A percentile compares a stretch with the other conserved stretches of the same genome.
phyloP scores from a whole-genome alignment of 257 asterid genomes.

The Solanum chmielewskii region DNA sequence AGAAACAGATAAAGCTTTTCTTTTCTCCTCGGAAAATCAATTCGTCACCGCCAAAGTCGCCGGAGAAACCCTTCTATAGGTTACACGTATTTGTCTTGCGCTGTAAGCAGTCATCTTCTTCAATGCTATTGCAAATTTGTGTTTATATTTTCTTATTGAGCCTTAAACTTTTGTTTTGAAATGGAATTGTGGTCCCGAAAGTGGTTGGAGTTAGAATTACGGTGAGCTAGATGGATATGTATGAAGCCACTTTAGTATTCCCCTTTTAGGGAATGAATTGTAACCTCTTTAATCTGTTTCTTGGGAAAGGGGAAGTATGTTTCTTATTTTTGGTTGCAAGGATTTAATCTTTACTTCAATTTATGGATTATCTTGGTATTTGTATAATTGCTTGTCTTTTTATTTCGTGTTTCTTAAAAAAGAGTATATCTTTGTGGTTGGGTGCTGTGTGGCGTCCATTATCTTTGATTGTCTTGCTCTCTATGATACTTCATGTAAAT shows the following conservation, averaged over 20 bases:
- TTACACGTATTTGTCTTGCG: not conserved
- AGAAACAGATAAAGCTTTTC: not conserved
- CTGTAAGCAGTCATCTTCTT: not conserved
- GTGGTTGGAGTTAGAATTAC: not conserved
- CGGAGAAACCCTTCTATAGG: not conserved
- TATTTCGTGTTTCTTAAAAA: not conserved
- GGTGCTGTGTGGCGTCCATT: not conserved
- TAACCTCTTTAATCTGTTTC: not conserved
- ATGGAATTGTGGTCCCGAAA: not conserved
- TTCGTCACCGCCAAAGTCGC: not conserved
- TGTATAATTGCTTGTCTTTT: not conserved
- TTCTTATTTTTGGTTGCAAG: not conserved
- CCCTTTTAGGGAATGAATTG: not conserved
- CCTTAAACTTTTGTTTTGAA: not conserved
- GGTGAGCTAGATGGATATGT: not conserved
- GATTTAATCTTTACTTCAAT: not conserved
- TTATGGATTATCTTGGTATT: not conserved
- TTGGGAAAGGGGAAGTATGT: not conserved
- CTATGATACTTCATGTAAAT: not conserved
- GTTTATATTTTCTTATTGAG: not conserved
- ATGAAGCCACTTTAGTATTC: not conserved
- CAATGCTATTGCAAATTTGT: not conserved
- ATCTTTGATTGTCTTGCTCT: not conserved
- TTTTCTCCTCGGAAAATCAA: not conserved
- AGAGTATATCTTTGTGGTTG: not conserved